Base-by-base conservation (phyloP, 225 moss, liverwort and hornwort genomes). In the Asterella californica region DNA sequence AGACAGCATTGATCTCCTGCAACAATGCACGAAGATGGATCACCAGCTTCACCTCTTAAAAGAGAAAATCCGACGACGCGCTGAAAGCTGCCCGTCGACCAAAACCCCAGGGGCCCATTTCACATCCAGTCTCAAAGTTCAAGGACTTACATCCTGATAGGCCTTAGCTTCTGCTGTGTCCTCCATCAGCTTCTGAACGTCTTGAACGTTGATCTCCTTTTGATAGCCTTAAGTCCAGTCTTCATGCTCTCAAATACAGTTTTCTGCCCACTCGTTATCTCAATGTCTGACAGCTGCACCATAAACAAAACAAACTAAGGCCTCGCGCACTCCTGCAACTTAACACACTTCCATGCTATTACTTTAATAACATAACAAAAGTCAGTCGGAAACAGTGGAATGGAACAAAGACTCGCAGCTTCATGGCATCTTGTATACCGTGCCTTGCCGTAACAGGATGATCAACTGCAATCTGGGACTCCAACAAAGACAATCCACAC, bases 121-220 rank as follows among this genome's bases (percentile, higher is more conserved):
- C 7, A 18, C 9, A 45, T 48, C 18, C 1, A 71, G 22, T 47
- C 64, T 29, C 70, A 65, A 79, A 30, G 79, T 66, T 79, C 21
- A n/a, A 38, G 52, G 70, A 54, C 79, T 63, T 91, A 97, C 97
- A 87, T 99, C 91, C 86, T 95, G 99, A 80, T 95, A 93, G 7
- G 92, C 91, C 83, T 90, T 88, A 33, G 99, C 93, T 84, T 99
- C 99, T 17, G 81, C 99, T 33, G 90, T 70, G 46, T 99, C 91
- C 47, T 99, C 99, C 90, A 95, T 88, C 64, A 99, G 90, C 83
- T 89, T 93, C 76, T 95, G 90, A 79, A 99, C 90, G 84, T 99
- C 99, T 55, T 99, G 93, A 34, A 95, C 70, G 45, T 86, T 90
- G 79, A 99, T 81, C 86, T 93, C 91, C 80, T 87, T 92, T 50